A percentile compares a stretch with the other conserved stretches of the same genome.
These are phyloP conservation scores for Trichoderma sp. DNA, from an alignment of 2,329 filamentous ascomycete genomes.

Conservation along the genomic window DNA sequence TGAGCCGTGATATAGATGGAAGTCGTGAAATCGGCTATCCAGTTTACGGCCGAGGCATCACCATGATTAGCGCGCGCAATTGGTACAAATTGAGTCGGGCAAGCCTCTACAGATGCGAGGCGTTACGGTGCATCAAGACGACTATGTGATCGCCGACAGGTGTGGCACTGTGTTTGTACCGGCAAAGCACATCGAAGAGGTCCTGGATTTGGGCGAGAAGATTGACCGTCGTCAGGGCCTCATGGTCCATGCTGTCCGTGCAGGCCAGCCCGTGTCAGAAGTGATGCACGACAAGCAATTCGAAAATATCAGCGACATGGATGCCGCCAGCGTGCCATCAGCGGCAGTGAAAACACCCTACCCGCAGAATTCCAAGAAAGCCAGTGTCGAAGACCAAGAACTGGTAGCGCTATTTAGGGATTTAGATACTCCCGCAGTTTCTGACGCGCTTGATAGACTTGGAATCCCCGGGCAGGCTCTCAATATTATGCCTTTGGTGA, in stretches of 20 bases:
- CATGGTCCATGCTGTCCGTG: background rate
- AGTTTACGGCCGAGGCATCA: background rate
- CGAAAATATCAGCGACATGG: background rate
- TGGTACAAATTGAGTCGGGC: background rate
- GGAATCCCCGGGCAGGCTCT: background rate
- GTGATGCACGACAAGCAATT: background rate
- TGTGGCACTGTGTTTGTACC: background rate
- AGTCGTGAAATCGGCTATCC: background rate
- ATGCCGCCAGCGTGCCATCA: no score
- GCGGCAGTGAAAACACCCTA: no score
- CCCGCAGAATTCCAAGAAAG: background rate
- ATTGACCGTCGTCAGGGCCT: background rate
- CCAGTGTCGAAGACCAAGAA: background rate
- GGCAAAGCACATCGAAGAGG: background rate
- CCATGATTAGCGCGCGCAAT: background rate
- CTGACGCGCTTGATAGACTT: background rate
- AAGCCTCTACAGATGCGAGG: background rate
- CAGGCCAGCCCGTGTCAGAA: background rate
- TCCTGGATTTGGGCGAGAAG: background rate
- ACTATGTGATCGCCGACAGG: background rate
- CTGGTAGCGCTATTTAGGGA: background rate
- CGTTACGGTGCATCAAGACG: background rate
- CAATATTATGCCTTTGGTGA: background rate
- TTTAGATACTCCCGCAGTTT: background rate
- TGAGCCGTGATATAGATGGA: background rate